These are phyloP conservation scores for Pseudocercospora musae DNA, from an alignment of 2,329 filamentous ascomycete species.

Conservation along the genomic window DNA sequence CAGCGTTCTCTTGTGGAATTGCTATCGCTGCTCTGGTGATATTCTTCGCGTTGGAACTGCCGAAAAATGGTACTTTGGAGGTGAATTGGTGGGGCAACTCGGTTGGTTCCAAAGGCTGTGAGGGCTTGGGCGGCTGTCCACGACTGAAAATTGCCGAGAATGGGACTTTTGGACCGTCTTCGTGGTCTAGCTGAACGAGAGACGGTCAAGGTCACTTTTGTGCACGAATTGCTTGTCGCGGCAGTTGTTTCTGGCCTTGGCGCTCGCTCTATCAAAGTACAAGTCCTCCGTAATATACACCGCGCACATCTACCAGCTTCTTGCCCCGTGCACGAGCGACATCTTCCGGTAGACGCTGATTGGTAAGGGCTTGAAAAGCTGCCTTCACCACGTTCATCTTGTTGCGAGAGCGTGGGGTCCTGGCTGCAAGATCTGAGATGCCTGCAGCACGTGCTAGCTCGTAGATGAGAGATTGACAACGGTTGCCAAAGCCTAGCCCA, in stretches of 20 bases:
- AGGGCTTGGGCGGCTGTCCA: constrained; percentile 8
- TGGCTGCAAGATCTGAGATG: constrained; percentile 80
- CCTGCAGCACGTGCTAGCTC: constrained; percentile 88
- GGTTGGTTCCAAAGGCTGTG: constrained; percentile 2
- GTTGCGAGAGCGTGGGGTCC: constrained; percentile 81
- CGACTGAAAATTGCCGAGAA: background rate
- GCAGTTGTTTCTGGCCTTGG: background rate
- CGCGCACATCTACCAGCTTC: constrained; percentile 93
- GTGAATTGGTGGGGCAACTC: constrained; percentile 10
- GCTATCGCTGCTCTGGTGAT: constrained; percentile 10
- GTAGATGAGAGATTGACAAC: constrained; percentile 86
- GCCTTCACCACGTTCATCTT: constrained; percentile 98
- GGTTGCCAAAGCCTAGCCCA: constrained; percentile 79
- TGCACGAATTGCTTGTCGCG: background rate
- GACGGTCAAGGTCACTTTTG: background rate
- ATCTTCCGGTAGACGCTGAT: constrained; percentile 82
- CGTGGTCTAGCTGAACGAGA: background rate
- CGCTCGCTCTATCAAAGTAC: constrained; percentile 47
- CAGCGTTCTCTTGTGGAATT: constrained; percentile 7
- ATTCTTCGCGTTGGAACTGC: constrained; percentile 11
- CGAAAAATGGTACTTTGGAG: background rate
- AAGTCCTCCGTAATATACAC: constrained; percentile 90
- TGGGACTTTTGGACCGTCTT: constrained; percentile 7
- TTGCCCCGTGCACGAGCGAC: constrained; percentile 85
- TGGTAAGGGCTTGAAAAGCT: constrained; percentile 74